Conservation (phyloP, 2,329 filamentous ascomycete genomes). For the Epichloe sp. region DNA sequence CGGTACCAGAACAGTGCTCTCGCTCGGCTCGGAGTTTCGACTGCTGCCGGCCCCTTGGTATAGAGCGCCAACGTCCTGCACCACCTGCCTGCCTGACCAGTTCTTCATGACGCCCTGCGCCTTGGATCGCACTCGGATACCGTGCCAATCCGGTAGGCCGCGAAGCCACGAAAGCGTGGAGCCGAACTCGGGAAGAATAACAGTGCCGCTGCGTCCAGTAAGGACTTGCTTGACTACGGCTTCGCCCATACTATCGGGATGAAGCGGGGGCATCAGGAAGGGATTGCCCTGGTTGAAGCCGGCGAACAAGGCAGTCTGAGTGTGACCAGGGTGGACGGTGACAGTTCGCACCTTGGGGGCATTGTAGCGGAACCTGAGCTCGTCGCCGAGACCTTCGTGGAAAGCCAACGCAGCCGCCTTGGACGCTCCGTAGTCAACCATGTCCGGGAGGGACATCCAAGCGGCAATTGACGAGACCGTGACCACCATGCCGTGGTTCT, state of each 20-base stretch:
- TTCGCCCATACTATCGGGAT: constrained; percentile 28
- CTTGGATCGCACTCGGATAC: constrained; percentile 35
- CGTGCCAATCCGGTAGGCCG: constrained; percentile 49
- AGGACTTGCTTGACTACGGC: constrained; percentile 37
- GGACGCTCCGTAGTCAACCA: constrained; percentile 54
- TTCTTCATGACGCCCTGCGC: constrained; percentile 27
- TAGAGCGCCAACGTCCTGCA: constrained; percentile 26
- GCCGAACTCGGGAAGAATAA: constrained; percentile 32
- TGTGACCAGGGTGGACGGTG: constrained; percentile 43
- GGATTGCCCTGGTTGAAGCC: constrained; percentile 42
- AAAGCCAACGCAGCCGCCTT: constrained; percentile 56
- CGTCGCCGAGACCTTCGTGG: constrained; percentile 50
- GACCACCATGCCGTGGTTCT: constrained; percentile 60
- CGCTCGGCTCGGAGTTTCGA: constrained; percentile 1
- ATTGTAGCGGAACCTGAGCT: constrained; percentile 45
- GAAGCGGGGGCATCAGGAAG: constrained; percentile 22
- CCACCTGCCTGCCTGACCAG: constrained; percentile 34
- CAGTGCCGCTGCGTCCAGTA: constrained; percentile 31
- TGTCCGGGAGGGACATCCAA: constrained; percentile 45
- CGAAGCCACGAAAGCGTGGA: constrained; percentile 29
- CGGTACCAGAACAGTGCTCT: constrained; percentile 18
- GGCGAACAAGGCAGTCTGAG: constrained; percentile 21
- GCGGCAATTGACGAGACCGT: constrained; percentile 54
- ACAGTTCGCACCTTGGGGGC: constrained; percentile 53
- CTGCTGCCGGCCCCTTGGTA: neutral